Evolutionary conservation across 2,329 filamentous ascomycete species (phyloP).

Genomic region (Neonectria ditissima): DNA sequence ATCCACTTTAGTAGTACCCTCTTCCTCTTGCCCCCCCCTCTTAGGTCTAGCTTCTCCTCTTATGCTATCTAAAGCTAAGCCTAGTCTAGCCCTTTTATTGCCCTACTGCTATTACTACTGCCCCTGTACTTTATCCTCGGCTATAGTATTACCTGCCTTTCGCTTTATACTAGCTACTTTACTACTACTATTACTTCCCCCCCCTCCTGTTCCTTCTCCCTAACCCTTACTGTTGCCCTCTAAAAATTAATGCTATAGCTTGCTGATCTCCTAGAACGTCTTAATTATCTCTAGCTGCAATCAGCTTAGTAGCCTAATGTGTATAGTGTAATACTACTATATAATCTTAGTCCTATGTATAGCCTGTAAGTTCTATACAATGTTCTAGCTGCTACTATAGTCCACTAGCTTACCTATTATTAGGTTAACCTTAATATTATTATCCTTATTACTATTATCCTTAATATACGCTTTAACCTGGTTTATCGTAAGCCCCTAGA

Average conservation of each 20-base stretch:
- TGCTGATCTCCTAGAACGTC: conserved; percentile 14
- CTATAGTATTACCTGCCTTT: no score
- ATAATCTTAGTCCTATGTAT: not conserved
- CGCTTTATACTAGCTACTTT: no score
- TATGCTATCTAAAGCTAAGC: no score
- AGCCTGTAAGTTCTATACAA: conserved; percentile 8
- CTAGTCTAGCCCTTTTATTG: not conserved
- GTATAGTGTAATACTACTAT: conserved; percentile 9
- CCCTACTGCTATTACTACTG: not conserved
- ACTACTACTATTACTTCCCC: no score
- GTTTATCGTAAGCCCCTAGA: not conserved
- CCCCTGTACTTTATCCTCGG: no score
- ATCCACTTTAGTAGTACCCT: not conserved
- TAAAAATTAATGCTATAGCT: conserved; percentile 17
- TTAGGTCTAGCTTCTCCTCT: no score
- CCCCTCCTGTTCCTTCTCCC: not conserved
- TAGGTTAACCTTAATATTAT: no score
- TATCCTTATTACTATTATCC: no score
- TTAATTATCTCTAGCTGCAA: conserved; percentile 18
- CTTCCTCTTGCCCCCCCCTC: no score
- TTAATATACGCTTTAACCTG: not conserved
- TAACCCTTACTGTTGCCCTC: not conserved
- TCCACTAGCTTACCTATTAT: no score
- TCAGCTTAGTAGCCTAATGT: conserved; percentile 1
- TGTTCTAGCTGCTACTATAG: conserved; percentile 10